Base-by-base conservation (phyloP, 345 rosid genomes). In the Rubroshorea leprosula region DNA sequence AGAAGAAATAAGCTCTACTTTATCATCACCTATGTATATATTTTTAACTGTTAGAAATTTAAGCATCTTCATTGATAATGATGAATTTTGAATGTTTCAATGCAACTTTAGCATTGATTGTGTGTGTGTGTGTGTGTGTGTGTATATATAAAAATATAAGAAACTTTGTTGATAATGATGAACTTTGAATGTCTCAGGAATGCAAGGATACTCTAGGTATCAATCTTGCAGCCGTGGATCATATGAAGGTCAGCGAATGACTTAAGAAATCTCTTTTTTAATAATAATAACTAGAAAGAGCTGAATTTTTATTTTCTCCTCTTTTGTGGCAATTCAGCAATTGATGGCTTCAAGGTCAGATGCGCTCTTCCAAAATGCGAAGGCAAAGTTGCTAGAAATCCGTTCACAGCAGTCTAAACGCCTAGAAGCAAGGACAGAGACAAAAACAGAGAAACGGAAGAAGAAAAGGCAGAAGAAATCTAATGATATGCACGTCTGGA, bases 171-270 rank as follows among this genome's bases (percentile, higher is more conserved):
- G 10, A 12, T 15, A 57, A 53, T 14, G 35, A 35, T 43, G 8
- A 44, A 2, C 41, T 53, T 62, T 15, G 22, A 52, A 43, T 16
- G 14, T 45, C 35, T 53, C 82, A 89, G 97, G 96, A 79, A 70
- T 77, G 78, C 76, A 94, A 87, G 68, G 99, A 90, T 72, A 90
- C 80, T 16, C 68, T 90, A 41, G 95, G 96, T 39, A 90, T 83
- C 74, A 94, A 90, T 64, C 86, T 94, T 67, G 96, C 99, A 0
- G 97, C 90, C 49, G 83, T 87, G 96, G 90, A 94, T 79, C 99
- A 94, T 82, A 71, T 90, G 14, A 85, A 79, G 92, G 97, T 93
- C 58, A 27, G 64, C 41, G 45, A 16, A 51, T 44, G 19, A 51
- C 25, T 26, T 23, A 35, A 31, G 31, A 5, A 21, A 29, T 29